Evolutionary conservation across 495 filamentous ascomycete genomes (phyloP).

Genomic region (Tetracladium marchalianum): DNA sequence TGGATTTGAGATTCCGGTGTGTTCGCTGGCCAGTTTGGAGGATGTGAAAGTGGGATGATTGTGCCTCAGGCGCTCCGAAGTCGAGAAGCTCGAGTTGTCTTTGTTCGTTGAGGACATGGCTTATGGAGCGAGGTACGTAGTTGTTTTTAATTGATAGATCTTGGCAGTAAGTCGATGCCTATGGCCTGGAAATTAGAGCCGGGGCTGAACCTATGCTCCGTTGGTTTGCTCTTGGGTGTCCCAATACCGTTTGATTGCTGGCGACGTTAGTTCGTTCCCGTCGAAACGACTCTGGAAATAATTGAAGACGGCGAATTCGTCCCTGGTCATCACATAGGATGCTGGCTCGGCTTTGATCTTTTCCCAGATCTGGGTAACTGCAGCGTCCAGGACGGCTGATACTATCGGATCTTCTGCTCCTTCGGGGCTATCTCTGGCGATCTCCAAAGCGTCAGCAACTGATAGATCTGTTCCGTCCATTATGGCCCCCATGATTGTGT

Average conservation of each 20-base stretch:
- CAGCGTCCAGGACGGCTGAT: slow-evolving; percentile 41
- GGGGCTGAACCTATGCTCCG: slow-evolving; percentile 6
- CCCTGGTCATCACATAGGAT: slow-evolving; percentile 53
- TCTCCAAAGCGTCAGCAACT: slow-evolving; percentile 49
- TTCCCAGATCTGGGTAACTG: slow-evolving; percentile 49
- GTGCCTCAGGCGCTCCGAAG: no score
- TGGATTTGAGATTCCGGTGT: no score
- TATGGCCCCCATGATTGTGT: slow-evolving; percentile 8
- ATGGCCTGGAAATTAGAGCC: no score
- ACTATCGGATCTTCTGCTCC: slow-evolving; percentile 43
- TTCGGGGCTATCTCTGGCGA: slow-evolving; percentile 55
- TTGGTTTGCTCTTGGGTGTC: slow-evolving; percentile 21
- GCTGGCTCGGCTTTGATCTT: slow-evolving; percentile 48
- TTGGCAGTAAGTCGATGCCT: no score
- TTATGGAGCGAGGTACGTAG: no score
- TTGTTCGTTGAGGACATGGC: no score
- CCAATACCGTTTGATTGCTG: slow-evolving; percentile 43
- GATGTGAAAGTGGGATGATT: no score
- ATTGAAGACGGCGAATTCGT: slow-evolving; percentile 74
- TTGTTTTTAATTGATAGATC: no score
- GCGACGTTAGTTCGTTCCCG: slow-evolving; percentile 28
- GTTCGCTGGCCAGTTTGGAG: no score
- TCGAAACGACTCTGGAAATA: slow-evolving; percentile 55
- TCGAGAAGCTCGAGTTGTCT: no score
- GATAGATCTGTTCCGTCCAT: slow-evolving; percentile 1